A percentile compares a stretch with the other conserved stretches of the same genome.
phyloP scores from a whole-genome alignment of 1,284 basidiomycete genomes.

The Testicularia cyperi region DNA sequence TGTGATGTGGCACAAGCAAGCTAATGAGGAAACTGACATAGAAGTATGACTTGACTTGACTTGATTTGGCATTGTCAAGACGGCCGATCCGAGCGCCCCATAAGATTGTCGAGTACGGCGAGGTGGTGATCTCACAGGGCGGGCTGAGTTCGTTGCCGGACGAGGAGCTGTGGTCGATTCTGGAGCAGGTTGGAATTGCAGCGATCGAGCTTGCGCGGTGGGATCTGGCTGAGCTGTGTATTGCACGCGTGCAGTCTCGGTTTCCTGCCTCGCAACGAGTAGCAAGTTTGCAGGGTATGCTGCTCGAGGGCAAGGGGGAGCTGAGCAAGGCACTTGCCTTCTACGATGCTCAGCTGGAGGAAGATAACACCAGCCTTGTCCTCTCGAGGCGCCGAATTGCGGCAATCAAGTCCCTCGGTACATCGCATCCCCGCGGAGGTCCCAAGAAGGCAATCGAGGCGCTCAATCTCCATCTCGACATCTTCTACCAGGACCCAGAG shows the following conservation, averaged over 20 bases:
- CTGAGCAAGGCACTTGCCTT: conserved; percentile 66
- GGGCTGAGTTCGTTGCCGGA: conserved; percentile 63
- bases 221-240: conserved; percentile 77
- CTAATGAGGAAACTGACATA: no score
- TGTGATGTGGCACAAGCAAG: no score
- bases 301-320: conserved; percentile 73
- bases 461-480: conserved; percentile 80
- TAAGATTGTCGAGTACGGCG: conserved; percentile 70
- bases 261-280: conserved; percentile 84
- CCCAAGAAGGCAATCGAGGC: conserved; percentile 70
- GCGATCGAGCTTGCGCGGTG: conserved; percentile 78
- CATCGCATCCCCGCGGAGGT: conserved; percentile 6
- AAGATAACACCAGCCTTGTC: conserved; percentile 73
- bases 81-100: conserved; percentile 67
- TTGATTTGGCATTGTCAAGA: conserved; percentile 1
- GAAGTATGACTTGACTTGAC: no score
- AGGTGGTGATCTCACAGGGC: conserved; percentile 64
- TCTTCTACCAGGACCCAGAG: conserved; percentile 86
- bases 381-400: conserved; percentile 82
- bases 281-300: conserved; percentile 77
- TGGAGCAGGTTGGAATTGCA: conserved; percentile 85
- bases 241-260: conserved; percentile 69
- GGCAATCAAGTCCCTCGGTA: conserved; percentile 61
- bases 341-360: conserved; percentile 71
- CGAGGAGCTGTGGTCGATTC: conserved; percentile 69